phyloP scores from a whole-genome alignment of 345 rosid genomes.

The Melaleuca quinquenervia region DNA sequence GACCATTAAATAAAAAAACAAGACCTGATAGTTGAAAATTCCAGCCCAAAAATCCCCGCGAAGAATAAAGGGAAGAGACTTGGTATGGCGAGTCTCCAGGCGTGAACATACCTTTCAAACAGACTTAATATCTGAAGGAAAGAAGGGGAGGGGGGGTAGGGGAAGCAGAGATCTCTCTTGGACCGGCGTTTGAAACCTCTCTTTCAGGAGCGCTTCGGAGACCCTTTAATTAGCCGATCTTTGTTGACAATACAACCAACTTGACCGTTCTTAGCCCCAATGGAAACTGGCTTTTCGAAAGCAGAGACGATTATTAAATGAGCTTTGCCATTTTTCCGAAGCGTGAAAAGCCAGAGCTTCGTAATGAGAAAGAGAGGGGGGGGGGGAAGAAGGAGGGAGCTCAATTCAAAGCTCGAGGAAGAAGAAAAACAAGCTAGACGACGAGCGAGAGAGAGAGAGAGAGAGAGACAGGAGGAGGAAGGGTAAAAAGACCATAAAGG shows the following conservation, averaged over 20 bases:
- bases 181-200: neutral
- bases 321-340: neutral
- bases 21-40: neutral
- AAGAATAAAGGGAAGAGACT: neutral
- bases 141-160: neutral
- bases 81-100: neutral
- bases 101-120: neutral
- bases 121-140: neutral
- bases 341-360: neutral
- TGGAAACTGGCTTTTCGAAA: neutral
- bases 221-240: neutral
- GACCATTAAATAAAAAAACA: neutral
- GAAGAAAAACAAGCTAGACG: neutral
- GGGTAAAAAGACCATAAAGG: slow-evolving; percentile 17
- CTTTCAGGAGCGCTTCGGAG: neutral
- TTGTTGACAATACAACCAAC: neutral
- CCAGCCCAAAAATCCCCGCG: neutral
- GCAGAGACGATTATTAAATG: neutral
- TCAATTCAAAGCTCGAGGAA: neutral
- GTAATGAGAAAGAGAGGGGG: neutral
- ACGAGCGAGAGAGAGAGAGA: neutral
- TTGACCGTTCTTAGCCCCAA: neutral
- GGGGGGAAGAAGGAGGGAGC: neutral
- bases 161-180: neutral
- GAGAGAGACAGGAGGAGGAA: neutral